Base-by-base conservation (phyloP, 1,284 basidiomycete genomes). In the Xanthoconium separans region DNA sequence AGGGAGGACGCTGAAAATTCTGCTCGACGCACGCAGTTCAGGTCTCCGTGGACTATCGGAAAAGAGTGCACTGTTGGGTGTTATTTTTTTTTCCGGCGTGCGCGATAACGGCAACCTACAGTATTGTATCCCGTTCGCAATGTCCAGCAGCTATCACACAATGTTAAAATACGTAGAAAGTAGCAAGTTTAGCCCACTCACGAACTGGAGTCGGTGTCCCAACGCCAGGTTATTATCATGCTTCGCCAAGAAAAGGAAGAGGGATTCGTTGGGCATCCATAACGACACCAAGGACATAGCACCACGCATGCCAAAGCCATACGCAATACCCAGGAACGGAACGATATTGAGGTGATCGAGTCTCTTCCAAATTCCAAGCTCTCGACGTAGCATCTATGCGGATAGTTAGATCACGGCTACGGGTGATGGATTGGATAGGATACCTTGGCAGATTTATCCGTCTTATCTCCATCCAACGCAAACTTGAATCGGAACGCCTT, bases 261-360 rank as follows among this genome's bases (percentile, higher is more conserved):
- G 46, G 1, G 54, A 50, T 3, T 41, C 60, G 20, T 64, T 60
- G 3, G 44, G 47, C 54, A 64, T 61, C 63, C 63, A 64, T 18
- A 52, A 22, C 4, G 62, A 62, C 5, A 64, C 55, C 33, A 66
- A 31, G 0, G 57, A 56, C 31, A 47, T 49, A 1, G 55, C 39
- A 15, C 34, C 50, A 18, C 5, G 1, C 47, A 56, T 53, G n/a
- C 64, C 63, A 29, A 65, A 63, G 0, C 59, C 56, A 2, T 44
- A 50, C 13, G 53, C 53, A 39, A 54, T 45, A 3, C 63, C 61
- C 1, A 63, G 22, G 29, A 63, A 59, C 6, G 56, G 63, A 30
- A 63, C 58, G 3, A 63, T 30, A 18, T 63, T 63, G 0, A 5
- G 2, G 30, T 63, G 55, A 10, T 31, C 4, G 2, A 48, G 47